Evolutionary conservation across 257 asterid species (phyloP).

Genomic region (Leptodermis oblonga): DNA sequence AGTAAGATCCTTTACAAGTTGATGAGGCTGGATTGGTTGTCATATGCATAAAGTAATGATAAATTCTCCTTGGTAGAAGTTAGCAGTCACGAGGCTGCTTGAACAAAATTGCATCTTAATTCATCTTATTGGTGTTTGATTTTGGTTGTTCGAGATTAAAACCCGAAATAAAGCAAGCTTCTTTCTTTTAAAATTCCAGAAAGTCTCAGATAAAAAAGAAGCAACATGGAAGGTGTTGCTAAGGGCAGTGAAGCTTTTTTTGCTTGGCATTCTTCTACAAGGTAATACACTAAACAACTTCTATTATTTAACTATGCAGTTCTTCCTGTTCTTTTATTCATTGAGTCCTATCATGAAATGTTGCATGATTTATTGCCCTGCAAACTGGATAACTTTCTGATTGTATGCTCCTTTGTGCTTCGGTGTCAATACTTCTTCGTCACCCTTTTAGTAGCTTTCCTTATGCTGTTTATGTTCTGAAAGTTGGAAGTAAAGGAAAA

Average conservation of each 20-base stretch:
- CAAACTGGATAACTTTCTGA: background rate
- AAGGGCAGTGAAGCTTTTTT: conserved; percentile 59
- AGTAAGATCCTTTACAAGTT: background rate
- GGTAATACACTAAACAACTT: conserved; percentile 34
- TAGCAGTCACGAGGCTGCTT: background rate
- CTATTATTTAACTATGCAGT: background rate
- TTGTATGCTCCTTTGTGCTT: background rate
- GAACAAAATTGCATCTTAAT: background rate
- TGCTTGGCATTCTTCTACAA: conserved; percentile 79
- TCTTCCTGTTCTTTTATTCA: background rate
- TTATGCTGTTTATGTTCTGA: background rate
- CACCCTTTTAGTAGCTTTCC: background rate
- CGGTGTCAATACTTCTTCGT: background rate
- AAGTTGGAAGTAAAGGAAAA: background rate
- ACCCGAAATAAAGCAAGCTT: conserved; percentile 16
- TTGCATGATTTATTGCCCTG: background rate
- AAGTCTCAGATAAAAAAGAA: conserved; percentile 40
- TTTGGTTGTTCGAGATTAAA: background rate
- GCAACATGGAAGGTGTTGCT: conserved; percentile 57
- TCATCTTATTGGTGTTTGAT: background rate
- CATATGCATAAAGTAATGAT: background rate
- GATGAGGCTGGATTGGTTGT: background rate
- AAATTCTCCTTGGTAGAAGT: background rate
- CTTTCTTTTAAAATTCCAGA: conserved; percentile 38
- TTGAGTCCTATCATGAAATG: background rate